phyloP scores from a whole-genome alignment of 108 stramenopile genomes.

The Fragilaria radians region DNA sequence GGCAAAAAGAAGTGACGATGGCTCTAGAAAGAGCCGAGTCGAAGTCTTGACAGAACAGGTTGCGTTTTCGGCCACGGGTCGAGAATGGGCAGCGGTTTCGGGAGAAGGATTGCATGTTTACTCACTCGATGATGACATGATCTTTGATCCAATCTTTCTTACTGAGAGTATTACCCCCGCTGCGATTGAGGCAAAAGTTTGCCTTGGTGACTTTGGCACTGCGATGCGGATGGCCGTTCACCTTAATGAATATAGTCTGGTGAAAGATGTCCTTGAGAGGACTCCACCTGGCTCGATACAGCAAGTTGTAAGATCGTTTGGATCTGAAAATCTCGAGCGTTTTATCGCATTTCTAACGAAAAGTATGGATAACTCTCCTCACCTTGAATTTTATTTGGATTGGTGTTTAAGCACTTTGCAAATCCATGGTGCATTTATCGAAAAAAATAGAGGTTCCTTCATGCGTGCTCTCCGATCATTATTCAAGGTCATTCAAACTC shows the following conservation, averaged over 20 bases:
- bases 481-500: constrained; percentile 61
- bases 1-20: constrained; percentile 83
- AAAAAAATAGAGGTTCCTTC: constrained; percentile 65
- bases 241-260: constrained; percentile 76
- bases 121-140: constrained; percentile 88
- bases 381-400: constrained; percentile 82
- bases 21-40: constrained; percentile 73
- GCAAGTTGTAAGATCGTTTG: constrained; percentile 62
- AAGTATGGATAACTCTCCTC: constrained; percentile 74
- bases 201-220: constrained; percentile 50
- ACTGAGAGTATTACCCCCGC: constrained; percentile 80
- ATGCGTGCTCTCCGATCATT: constrained; percentile 77
- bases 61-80: constrained; percentile 77
- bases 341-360: constrained; percentile 71
- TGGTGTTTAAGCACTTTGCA: constrained; percentile 77
- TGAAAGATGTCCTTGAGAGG: constrained; percentile 66
- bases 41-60: constrained; percentile 82
- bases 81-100: constrained; percentile 86
- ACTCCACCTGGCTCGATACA: constrained; percentile 74
- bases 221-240: constrained; percentile 79
- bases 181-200: constrained; percentile 61
- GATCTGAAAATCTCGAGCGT: constrained; percentile 64
- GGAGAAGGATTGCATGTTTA: constrained; percentile 88
- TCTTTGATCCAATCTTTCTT: constrained; percentile 86
- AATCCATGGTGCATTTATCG: constrained; percentile 74